Percentiles rank a stretch among this genome's conserved stretches.
Conservation (phyloP, 352 stramenopile species). For the Phytophthora vignae region DNA sequence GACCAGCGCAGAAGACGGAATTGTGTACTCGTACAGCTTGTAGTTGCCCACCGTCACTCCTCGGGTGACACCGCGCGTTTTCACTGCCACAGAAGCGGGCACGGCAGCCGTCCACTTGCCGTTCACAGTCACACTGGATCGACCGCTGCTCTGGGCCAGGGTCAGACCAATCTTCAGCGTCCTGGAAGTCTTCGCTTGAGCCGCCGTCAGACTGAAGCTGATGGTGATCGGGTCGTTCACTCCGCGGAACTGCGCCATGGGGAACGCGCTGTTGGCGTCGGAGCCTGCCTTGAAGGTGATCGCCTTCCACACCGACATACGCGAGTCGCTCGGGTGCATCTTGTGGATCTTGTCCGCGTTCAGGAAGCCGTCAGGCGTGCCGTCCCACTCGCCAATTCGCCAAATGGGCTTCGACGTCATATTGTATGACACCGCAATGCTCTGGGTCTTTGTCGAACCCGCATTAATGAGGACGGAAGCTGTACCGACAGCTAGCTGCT, state of each 20-base stretch:
- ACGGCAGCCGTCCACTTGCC: conserved; percentile 44
- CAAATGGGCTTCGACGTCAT: conserved; percentile 43
- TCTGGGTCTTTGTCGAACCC: conserved; percentile 21
- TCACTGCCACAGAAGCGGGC: conserved; percentile 46
- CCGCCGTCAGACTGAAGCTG: conserved; percentile 39
- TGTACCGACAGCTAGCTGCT: conserved; percentile 49
- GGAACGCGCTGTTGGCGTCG: conserved; percentile 36
- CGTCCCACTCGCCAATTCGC: conserved; percentile 47
- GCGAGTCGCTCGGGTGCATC: conserved; percentile 59
- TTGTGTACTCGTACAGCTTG: conserved; percentile 59
- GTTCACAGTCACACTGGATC: conserved; percentile 49
- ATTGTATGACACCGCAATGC: conserved; percentile 42
- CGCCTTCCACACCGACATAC: conserved; percentile 45
- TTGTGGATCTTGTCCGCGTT: conserved; percentile 64
- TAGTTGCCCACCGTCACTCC: conserved; percentile 60
- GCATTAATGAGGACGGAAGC: conserved; percentile 31
- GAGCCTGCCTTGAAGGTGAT: conserved; percentile 34
- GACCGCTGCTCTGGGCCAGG: conserved; percentile 50
- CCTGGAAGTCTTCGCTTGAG: conserved; percentile 27
- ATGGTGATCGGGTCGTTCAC: conserved; percentile 54
- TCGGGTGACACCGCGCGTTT: conserved; percentile 56
- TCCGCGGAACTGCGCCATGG: conserved; percentile 57
- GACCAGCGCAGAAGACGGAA: conserved; percentile 44
- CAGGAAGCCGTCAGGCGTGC: conserved; percentile 50
- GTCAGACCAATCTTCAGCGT: conserved; percentile 56